These are phyloP conservation scores for Sporothrix mexicana DNA, from an alignment of 2,329 filamentous ascomycete genomes.

Conservation along the genomic window DNA sequence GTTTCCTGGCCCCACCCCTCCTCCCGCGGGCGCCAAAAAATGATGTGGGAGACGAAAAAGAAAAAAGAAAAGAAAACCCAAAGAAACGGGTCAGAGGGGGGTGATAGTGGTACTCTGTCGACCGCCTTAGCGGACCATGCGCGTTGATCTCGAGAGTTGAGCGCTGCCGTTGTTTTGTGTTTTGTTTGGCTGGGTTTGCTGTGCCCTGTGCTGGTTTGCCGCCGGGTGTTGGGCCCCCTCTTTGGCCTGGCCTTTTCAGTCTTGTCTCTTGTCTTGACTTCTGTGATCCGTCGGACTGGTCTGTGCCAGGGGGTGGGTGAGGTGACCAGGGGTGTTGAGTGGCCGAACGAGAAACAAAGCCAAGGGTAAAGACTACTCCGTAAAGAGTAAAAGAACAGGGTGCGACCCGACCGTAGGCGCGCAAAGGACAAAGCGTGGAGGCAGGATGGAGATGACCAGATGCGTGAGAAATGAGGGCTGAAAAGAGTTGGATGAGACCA, in stretches of 20 bases:
- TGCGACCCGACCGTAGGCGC: slow-evolving; percentile 27
- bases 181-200: slow-evolving; percentile 32
- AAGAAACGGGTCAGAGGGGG: slow-evolving; percentile 23
- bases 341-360: background rate
- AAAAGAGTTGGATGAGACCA: background rate
- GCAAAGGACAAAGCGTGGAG: slow-evolving; percentile 28
- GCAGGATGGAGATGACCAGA: background rate
- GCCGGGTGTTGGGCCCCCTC: background rate
- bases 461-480: background rate
- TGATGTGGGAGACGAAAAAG: background rate
- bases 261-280: slow-evolving; percentile 22
- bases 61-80: slow-evolving; percentile 6
- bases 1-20: slow-evolving; percentile 23
- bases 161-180: slow-evolving; percentile 18
- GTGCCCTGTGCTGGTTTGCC: slow-evolving; percentile 25
- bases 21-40: slow-evolving; percentile 27
- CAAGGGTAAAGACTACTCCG: too few relatives aligned
- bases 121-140: slow-evolving; percentile 25
- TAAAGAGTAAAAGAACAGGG: background rate
- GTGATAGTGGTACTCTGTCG: slow-evolving; percentile 1
- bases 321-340: slow-evolving; percentile 25
- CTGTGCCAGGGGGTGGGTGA: background rate
- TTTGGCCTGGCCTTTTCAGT: background rate
- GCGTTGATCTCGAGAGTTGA: background rate
- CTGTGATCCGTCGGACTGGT: slow-evolving; percentile 29